phyloP scores from a whole-genome alignment of 352 stramenopile species.

The Pythium sukuiense region DNA sequence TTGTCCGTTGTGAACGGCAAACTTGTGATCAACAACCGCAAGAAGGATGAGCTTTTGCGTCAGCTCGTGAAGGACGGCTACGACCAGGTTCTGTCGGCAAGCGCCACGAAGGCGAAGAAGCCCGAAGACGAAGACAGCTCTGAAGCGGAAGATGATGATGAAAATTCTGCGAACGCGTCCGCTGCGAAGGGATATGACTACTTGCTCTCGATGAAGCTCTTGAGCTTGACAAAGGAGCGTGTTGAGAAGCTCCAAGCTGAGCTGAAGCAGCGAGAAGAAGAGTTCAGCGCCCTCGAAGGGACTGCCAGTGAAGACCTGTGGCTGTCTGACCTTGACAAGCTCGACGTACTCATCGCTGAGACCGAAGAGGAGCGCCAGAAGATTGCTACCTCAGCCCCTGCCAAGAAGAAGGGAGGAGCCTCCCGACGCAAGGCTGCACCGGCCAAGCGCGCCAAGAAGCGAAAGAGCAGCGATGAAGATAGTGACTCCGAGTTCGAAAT shows the following conservation, averaged over 20 bases:
- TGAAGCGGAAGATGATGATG: constrained; percentile 48
- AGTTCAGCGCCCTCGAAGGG: constrained; percentile 79
- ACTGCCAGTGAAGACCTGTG: constrained; percentile 92
- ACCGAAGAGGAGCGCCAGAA: constrained; percentile 58
- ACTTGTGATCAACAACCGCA: constrained; percentile 93
- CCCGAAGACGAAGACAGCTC: constrained; percentile 39
- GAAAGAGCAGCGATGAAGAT: constrained; percentile 49
- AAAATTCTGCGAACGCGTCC: constrained; percentile 28
- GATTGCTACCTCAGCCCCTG: constrained; percentile 58
- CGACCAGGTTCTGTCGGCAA: constrained; percentile 54
- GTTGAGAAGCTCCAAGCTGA: constrained; percentile 91
- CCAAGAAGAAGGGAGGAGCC: constrained; percentile 48
- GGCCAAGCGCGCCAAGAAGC: constrained; percentile 49
- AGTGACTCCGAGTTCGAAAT: constrained; percentile 70
- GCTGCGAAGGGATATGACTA: constrained; percentile 91
- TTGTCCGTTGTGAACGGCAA: constrained; percentile 90
- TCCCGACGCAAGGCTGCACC: constrained; percentile 20
- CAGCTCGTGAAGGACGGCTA: constrained; percentile 91
- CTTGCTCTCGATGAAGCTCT: constrained; percentile 94
- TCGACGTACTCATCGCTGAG: constrained; percentile 73
- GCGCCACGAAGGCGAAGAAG: constrained; percentile 55
- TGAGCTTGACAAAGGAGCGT: constrained; percentile 92
- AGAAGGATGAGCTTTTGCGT: constrained; percentile 91
- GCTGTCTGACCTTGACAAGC: constrained; percentile 91
- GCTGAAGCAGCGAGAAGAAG: constrained; percentile 79